phyloP scores from a whole-genome alignment of 306 rosid genomes.

The Sphenostylis stenocarpa region DNA sequence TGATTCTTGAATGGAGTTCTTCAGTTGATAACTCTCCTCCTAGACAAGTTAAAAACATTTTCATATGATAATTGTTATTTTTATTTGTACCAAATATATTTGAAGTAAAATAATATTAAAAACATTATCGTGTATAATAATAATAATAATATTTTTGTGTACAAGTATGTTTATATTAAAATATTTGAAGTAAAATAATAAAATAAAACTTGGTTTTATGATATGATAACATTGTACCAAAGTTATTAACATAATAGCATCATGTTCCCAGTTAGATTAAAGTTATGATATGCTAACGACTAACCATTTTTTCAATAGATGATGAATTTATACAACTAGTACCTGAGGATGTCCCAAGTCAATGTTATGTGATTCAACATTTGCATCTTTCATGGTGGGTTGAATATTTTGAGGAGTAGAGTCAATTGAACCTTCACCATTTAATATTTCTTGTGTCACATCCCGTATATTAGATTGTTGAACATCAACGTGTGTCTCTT shows the following conservation, averaged over 20 bases:
- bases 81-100: background rate
- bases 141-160: too few species aligned
- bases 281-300: background rate
- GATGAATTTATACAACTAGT: background rate
- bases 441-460: constrained; percentile 20
- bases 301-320: background rate
- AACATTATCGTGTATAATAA: too few species aligned
- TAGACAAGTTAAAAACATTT: constrained; percentile 17
- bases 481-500: constrained; percentile 9
- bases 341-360: constrained; percentile 44
- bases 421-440: constrained; percentile 18
- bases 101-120: background rate
- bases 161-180: too few species aligned
- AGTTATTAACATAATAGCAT: background rate
- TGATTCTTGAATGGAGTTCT: constrained; percentile 31
- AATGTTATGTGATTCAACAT: constrained; percentile 26
- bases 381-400: constrained; percentile 6
- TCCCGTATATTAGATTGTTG: constrained; percentile 23
- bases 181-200: background rate
- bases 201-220: background rate
- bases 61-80: background rate
- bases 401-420: constrained; percentile 11
- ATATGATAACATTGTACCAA: background rate
- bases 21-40: constrained; percentile 27
- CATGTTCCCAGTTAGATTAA: background rate